Percentiles rank a stretch among this genome's conserved stretches.
These are phyloP conservation scores for Thielaviopsis euricoi DNA, from an alignment of 2,329 filamentous ascomycete species.

Conservation along the genomic window DNA sequence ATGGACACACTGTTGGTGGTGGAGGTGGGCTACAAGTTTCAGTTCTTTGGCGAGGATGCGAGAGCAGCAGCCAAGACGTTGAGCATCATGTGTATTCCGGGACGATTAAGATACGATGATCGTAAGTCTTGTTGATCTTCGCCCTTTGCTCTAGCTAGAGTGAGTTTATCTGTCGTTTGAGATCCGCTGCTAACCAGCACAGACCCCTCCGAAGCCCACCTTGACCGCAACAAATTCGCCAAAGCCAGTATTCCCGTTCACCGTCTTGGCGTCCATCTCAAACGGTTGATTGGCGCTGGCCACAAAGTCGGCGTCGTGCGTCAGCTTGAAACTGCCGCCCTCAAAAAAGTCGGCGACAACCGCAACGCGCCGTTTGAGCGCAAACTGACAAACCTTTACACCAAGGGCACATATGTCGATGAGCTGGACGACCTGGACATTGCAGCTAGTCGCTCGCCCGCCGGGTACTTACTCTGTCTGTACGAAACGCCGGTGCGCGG, in stretches of 20 bases:
- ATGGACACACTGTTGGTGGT: conserved; percentile 81
- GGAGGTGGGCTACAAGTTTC: conserved; percentile 96
- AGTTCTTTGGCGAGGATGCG: conserved; percentile 93
- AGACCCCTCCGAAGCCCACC: conserved; percentile 79
- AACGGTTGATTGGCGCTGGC: conserved; percentile 77
- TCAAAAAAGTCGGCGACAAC: conserved; percentile 93
- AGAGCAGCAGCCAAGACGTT: conserved; percentile 76
- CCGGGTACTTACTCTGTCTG: conserved; percentile 87
- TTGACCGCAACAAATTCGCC: conserved; percentile 59
- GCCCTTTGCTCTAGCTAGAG: background rate
- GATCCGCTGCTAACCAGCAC: conserved; percentile 13
- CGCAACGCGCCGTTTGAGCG: conserved; percentile 81
- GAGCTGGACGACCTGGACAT: conserved; percentile 67
- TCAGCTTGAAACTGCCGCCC: conserved; percentile 83
- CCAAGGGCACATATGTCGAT: conserved; percentile 94
- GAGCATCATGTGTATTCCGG: conserved; percentile 90
- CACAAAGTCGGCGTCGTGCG: conserved; percentile 93
- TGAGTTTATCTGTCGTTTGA: conserved; percentile 3
- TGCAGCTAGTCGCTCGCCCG: conserved; percentile 31
- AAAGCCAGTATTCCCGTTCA: conserved; percentile 93
- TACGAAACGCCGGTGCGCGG: conserved; percentile 66
- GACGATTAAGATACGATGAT: conserved; percentile 87
- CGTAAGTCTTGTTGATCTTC: conserved; percentile 29
- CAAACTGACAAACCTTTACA: conserved; percentile 91
- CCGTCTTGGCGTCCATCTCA: conserved; percentile 81